Conservation (phyloP, 1,284 basidiomycete species). For the Melampsora larici-populina region DNA sequence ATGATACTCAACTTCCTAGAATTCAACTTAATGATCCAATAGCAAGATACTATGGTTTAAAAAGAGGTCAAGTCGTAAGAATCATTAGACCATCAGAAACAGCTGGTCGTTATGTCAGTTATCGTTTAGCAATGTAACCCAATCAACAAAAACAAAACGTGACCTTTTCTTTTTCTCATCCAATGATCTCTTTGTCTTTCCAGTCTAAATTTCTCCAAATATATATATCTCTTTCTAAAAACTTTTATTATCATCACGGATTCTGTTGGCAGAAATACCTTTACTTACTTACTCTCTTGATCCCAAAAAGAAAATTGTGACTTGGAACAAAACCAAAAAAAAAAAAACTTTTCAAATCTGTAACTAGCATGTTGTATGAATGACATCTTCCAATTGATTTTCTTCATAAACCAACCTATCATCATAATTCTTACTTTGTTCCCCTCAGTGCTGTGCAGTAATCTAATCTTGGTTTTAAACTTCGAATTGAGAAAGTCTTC, state of each 20-base stretch:
- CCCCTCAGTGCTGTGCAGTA: too few relatives aligned
- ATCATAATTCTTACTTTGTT: too few relatives aligned
- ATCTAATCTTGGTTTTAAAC: too few relatives aligned
- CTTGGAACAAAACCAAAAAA: not conserved
- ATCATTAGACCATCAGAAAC: slow-evolving; percentile 97
- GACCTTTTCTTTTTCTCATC: not conserved
- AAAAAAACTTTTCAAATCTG: not conserved
- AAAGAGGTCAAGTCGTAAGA: slow-evolving; percentile 94
- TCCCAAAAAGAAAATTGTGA: too few relatives aligned
- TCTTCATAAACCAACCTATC: too few relatives aligned
- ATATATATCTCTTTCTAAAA: not conserved
- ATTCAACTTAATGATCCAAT: slow-evolving; percentile 96
- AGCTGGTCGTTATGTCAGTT: slow-evolving; percentile 87
- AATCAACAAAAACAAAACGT: not conserved
- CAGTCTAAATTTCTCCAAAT: not conserved
- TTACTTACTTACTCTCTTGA: too few relatives aligned
- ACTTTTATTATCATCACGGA: too few relatives aligned
- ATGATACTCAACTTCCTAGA: slow-evolving; percentile 95
- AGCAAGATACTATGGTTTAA: slow-evolving; percentile 92
- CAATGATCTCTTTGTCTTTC: not conserved
- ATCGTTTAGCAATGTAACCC: slow-evolving; percentile 62
- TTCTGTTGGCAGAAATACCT: too few relatives aligned
- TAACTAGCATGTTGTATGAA: not conserved
- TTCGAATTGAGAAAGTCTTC: too few relatives aligned
- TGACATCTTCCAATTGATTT: not conserved